Percentiles rank a stretch among this genome's conserved stretches.
These are phyloP conservation scores for Calonectria pseudoturangicola DNA, from an alignment of 2,329 filamentous ascomycete genomes.

Conservation along the genomic window DNA sequence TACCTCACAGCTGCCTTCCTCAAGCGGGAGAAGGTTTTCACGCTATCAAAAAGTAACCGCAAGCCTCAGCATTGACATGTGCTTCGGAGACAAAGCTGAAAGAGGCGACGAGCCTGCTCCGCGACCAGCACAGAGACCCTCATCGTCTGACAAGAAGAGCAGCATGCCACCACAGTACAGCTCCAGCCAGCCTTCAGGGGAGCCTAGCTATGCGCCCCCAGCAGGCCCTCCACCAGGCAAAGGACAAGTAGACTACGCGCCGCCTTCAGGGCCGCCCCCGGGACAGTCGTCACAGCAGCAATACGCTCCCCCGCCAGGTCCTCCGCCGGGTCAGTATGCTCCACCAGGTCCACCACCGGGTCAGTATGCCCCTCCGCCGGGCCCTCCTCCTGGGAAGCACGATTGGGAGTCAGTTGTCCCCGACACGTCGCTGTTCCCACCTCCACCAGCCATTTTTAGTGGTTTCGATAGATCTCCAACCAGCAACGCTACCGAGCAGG, in stretches of 20 bases:
- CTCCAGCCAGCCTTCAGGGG: conserved; percentile 45
- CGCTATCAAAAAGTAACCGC: conserved; percentile 9
- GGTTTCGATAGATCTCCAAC: conserved; percentile 79
- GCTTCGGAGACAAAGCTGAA: conserved; percentile 68
- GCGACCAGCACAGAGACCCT: conserved; percentile 60
- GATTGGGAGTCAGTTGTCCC: conserved; percentile 83
- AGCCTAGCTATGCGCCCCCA: conserved; percentile 55
- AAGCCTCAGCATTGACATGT: conserved; percentile 61
- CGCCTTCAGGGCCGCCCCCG: conserved; percentile 55
- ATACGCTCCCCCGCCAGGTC: conserved; percentile 55
- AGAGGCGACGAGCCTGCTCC: conserved; percentile 62
- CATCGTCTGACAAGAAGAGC: conserved; percentile 53
- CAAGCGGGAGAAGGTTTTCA: too few species aligned
- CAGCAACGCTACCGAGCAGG: conserved; percentile 79
- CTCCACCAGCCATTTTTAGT: conserved; percentile 80
- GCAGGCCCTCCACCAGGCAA: conserved; percentile 55
- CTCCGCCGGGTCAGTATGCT: conserved; percentile 56
- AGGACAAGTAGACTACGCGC: conserved; percentile 51
- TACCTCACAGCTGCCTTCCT: background rate
- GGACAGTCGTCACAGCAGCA: conserved; percentile 44
- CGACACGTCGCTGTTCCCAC: conserved; percentile 83
- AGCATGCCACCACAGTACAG: conserved; percentile 52
- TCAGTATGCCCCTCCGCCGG: conserved; percentile 57
- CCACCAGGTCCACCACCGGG: conserved; percentile 58
- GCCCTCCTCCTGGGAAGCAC: conserved; percentile 68